Conservation (phyloP, 768 basidiomycete genomes). For the Coprinellus aureogranulatus region DNA sequence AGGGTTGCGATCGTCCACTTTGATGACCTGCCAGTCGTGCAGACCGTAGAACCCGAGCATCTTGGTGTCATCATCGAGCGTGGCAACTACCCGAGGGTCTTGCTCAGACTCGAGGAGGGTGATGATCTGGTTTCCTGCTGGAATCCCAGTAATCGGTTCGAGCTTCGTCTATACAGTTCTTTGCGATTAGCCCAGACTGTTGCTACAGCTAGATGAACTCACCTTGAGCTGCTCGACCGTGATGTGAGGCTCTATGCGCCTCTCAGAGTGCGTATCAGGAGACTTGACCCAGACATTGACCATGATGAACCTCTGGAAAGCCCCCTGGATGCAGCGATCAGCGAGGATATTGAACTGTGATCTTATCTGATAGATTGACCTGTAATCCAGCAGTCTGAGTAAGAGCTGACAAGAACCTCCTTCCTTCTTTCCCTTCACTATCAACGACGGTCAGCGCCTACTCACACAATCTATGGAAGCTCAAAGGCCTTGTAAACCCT, state of each 20-base stretch:
- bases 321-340: no score
- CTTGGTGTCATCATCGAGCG: constrained; percentile 64
- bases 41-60: constrained; percentile 75
- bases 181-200: constrained; percentile 16
- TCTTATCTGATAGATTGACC: no score
- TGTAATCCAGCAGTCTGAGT: no score
- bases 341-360: no score
- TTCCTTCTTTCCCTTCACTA: no score
- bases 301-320: no score
- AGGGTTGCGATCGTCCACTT: constrained; percentile 80
- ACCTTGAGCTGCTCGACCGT: constrained; percentile 86
- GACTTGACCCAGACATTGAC: constrained; percentile 78
- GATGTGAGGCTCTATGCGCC: constrained; percentile 73
- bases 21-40: constrained; percentile 74
- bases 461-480: no score
- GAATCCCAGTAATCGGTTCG: constrained; percentile 89
- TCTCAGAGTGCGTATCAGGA: constrained; percentile 87
- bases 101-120: constrained; percentile 58
- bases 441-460: no score
- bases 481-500: no score
- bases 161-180: constrained; percentile 60
- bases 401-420: no score
- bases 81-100: constrained; percentile 46
- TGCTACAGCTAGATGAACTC: constrained; percentile 5
- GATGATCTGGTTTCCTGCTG: constrained; percentile 68